Conservation (phyloP, 1,284 basidiomycete species). For the Nidula niveotomentosa region DNA sequence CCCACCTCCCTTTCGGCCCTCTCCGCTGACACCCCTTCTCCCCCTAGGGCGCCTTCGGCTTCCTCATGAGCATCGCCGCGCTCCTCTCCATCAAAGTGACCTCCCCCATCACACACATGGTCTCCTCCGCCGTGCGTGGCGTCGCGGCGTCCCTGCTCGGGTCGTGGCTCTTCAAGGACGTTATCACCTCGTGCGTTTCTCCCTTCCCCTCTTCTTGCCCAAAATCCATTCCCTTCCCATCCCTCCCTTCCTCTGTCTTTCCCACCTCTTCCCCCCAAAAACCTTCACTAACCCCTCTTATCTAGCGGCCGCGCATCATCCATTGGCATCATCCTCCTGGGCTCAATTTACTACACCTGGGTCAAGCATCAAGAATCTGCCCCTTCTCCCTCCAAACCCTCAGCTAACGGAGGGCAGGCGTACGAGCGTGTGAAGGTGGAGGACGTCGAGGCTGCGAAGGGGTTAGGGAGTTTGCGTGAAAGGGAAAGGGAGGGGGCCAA, state of each 20-base stretch:
- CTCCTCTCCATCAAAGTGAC: slow-evolving; percentile 89
- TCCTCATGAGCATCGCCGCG: slow-evolving; percentile 89
- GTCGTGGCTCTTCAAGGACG: slow-evolving; percentile 72
- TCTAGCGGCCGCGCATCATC: slow-evolving; percentile 77
- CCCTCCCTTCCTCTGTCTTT: background rate
- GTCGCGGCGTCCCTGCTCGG: slow-evolving; percentile 79
- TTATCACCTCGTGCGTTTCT: slow-evolving; percentile 65
- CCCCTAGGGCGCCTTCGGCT: slow-evolving; percentile 76
- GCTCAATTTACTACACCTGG: slow-evolving; percentile 87
- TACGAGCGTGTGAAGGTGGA: slow-evolving; percentile 42
- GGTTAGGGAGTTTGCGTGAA: too few relatives aligned
- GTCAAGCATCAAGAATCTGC: slow-evolving; percentile 73
- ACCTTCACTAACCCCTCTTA: background rate
- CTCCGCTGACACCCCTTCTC: slow-evolving; percentile 1
- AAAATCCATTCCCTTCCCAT: too few relatives aligned
- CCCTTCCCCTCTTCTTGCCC: too few relatives aligned
- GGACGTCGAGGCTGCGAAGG: slow-evolving; percentile 31
- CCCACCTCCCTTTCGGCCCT: background rate
- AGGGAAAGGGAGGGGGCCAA: slow-evolving; percentile 7
- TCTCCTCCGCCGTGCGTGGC: slow-evolving; percentile 83
- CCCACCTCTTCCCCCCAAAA: slow-evolving; percentile 3
- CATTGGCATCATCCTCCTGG: slow-evolving; percentile 75
- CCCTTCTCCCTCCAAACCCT: slow-evolving; percentile 11
- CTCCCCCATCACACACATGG: slow-evolving; percentile 91
- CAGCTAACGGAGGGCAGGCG: background rate